These are phyloP conservation scores for Saitozyma sp. DNA, from an alignment of 768 basidiomycete species.

Conservation along the genomic window DNA sequence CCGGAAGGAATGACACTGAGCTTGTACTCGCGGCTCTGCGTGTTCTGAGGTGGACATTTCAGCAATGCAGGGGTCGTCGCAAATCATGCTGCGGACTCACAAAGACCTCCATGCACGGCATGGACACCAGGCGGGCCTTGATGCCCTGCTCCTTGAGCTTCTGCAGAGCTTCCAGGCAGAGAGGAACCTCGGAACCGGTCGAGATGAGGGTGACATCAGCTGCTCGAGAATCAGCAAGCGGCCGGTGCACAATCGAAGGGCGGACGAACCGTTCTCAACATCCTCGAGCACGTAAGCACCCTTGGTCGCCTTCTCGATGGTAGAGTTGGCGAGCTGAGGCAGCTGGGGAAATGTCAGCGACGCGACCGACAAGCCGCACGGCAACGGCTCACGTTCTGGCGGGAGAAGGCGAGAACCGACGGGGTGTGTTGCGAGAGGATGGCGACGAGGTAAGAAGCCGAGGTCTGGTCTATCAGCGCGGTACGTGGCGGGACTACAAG, in stretches of 20 bases:
- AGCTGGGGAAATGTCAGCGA: conserved; percentile 68
- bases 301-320: conserved; percentile 75
- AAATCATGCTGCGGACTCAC: conserved; percentile 14
- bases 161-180: conserved; percentile 81
- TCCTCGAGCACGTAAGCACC: conserved; percentile 92
- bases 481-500: not conserved
- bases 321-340: conserved; percentile 83
- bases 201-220: conserved; percentile 88
- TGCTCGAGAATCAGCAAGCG: conserved; percentile 11
- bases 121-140: conserved; percentile 77
- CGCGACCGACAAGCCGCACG: conserved; percentile 58
- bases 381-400: conserved; percentile 36
- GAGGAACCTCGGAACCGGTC: conserved; percentile 78
- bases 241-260: not conserved
- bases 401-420: conserved; percentile 56
- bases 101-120: conserved; percentile 85
- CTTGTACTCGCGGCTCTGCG: conserved; percentile 74
- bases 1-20: conserved; percentile 83
- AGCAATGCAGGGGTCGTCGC: too few species aligned
- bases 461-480: conserved; percentile 57
- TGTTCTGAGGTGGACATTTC: conserved; percentile 55
- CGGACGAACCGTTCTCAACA: conserved; percentile 56
- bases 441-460: conserved; percentile 81
- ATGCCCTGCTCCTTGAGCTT: conserved; percentile 74
- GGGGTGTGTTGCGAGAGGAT: conserved; percentile 74